Conservation (phyloP, 495 filamentous ascomycete genomes). For the Hypomontagnella submonticulosa region DNA sequence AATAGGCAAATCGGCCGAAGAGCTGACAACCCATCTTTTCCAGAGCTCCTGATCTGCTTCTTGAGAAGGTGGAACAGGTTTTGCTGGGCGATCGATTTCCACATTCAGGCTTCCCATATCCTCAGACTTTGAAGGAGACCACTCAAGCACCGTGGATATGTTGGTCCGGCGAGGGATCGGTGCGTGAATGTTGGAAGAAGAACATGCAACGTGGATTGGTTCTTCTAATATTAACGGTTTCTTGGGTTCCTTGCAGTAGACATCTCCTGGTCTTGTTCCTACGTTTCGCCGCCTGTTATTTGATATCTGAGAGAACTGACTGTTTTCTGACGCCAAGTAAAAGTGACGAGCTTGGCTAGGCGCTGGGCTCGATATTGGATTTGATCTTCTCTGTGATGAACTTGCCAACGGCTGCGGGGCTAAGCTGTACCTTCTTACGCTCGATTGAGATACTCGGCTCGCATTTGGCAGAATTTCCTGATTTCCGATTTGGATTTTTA, state of each 20-base stretch:
- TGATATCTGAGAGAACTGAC: slow-evolving; percentile 1
- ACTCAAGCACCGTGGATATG: slow-evolving; percentile 30
- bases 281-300: neutral
- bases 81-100: slow-evolving; percentile 34
- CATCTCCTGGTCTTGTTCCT: neutral
- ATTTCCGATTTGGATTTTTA: slow-evolving; percentile 54
- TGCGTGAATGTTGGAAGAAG: slow-evolving; percentile 43
- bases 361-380: slow-evolving; percentile 22
- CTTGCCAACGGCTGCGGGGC: slow-evolving; percentile 11
- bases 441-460: slow-evolving; percentile 25
- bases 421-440: slow-evolving; percentile 25
- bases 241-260: neutral
- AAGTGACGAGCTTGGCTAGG: slow-evolving; percentile 20
- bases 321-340: slow-evolving; percentile 15
- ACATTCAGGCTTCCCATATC: slow-evolving; percentile 44
- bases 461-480: slow-evolving; percentile 48
- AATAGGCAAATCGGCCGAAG: slow-evolving; percentile 8
- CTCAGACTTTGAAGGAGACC: slow-evolving; percentile 37
- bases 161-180: slow-evolving; percentile 37
- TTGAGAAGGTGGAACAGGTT: slow-evolving; percentile 33
- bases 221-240: slow-evolving; percentile 11
- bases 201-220: slow-evolving; percentile 36
- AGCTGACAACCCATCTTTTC: slow-evolving; percentile 27
- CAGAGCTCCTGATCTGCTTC: slow-evolving; percentile 38
- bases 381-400: slow-evolving; percentile 18